Evolutionary conservation across 2,329 filamentous ascomycete genomes (phyloP), one percentile per base, ranked within the genome.

Genomic region (Fusarium tupiense): DNA sequence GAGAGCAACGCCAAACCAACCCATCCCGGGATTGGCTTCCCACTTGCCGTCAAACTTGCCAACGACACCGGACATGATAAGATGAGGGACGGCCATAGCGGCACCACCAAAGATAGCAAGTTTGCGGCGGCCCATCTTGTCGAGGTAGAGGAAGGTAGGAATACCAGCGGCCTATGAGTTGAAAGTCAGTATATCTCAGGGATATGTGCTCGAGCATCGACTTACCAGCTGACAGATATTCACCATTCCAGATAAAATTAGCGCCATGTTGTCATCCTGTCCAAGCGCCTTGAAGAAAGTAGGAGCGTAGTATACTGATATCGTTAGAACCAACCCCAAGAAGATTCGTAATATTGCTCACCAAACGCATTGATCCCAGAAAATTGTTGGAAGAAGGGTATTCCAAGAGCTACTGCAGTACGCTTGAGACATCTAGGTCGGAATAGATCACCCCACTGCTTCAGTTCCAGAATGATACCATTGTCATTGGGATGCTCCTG

Each of bases 241-340:
- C 41, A 83, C 70, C 62, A 83, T 77, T 0, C 80, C 82, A 2
- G 77, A 78, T 0, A 83, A 62, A 20, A 81, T 82, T 1, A 83
- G 66, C 0, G 76, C 52, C 75, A 76, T 80, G 19, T 79, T 73
- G n/a, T 70, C 62, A 16, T 70, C 61, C 43, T 81, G 77, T 6
- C 80, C 81, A 10, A 79, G 77, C 3, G 79, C 66, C 1, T 71
- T 57, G 16, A 79, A 78, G 33, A 79, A 78, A 5, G 69, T 78
- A 0, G 77, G 77, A 3, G 76, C 78, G 50, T 79, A 79, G 69
- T 79, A 78, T 2, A 78, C 37, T 49, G 14, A 17, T 1, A 17
- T 17, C 2, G 14, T 49, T n/a, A 49, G 20, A 49, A 17, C 13
- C 1, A 22, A 22, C 12, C 5, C 13, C 6, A 29, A 16, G 8